A percentile compares a stretch with the other conserved stretches of the same genome.
Conservation (phyloP, 225 moss, liverwort and hornwort genomes). For the Bryoerythrophyllum caledonicum region DNA sequence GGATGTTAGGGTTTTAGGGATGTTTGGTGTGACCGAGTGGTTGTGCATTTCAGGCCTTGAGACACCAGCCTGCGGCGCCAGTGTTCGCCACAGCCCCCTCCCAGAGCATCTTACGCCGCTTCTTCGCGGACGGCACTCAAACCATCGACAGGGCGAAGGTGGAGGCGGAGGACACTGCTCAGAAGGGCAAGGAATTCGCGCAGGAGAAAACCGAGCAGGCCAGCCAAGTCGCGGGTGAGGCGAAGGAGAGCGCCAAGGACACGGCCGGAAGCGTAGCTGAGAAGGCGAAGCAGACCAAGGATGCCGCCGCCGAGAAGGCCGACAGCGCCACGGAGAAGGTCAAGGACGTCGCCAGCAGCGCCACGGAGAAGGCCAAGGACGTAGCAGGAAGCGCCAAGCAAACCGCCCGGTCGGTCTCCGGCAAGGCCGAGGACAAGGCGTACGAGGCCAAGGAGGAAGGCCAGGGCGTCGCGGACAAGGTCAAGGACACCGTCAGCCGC, state of each 20-base stretch:
- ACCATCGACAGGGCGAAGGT: slow-evolving; percentile 37
- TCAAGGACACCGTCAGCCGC: slow-evolving; percentile 5
- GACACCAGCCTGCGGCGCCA: slow-evolving; percentile 29
- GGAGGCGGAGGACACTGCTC: slow-evolving; percentile 31
- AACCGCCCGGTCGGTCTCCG: slow-evolving; percentile 25
- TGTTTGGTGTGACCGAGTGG: background rate
- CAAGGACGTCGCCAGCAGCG: slow-evolving; percentile 23
- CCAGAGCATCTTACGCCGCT: slow-evolving; percentile 41
- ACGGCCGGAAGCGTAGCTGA: slow-evolving; percentile 9
- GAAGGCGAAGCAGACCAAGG: slow-evolving; percentile 23
- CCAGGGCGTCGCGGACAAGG: slow-evolving; percentile 28
- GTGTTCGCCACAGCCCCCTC: slow-evolving; percentile 36
- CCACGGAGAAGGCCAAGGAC: slow-evolving; percentile 22
- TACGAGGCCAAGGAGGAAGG: slow-evolving; percentile 34
- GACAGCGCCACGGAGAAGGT: background rate
- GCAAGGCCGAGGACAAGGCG: slow-evolving; percentile 30
- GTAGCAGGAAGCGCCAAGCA: slow-evolving; percentile 23
- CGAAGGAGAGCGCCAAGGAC: slow-evolving; percentile 24
- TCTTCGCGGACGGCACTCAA: slow-evolving; percentile 51
- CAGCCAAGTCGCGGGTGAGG: slow-evolving; percentile 17
- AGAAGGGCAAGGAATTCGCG: slow-evolving; percentile 44
- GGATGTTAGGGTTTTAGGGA: background rate
- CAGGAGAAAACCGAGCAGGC: slow-evolving; percentile 39
- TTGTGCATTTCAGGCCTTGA: slow-evolving; percentile 20
- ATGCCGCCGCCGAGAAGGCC: background rate